Base-by-base conservation (phyloP, 1,284 basidiomycete species). In the Stereum hirsutum region DNA sequence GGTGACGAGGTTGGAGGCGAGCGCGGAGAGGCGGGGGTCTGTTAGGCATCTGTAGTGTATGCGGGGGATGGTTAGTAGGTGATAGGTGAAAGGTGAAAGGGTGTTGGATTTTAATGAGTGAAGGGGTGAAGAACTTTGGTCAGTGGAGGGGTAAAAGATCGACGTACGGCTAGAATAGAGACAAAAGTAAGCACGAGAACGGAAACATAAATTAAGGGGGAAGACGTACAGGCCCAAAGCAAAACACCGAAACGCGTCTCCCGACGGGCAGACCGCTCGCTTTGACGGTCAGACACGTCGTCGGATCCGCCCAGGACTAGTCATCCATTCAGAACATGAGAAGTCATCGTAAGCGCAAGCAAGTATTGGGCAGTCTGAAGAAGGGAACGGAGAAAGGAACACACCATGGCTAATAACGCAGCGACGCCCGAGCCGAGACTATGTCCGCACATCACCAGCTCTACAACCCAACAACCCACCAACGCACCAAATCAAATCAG, bases 351-450 rank as follows among this genome's bases (percentile, higher is more conserved):
- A 38, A 35, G 19, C 33, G 17, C 8, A 17, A 32, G 28, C 34
- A 42, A 20, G 33, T 36, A 21, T 15, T 24, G 30, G 15, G 35
- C 31, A 34, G 15, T 14, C 15, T n/a, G 6, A 6, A 35, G 3
- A 11, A 2, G 12, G 17, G 23, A 6, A 12, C 8, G 30, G 6
- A 25, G 19, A 21, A 24, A 8, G 27, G 23, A 2, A 63, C 74
- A 54, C 51, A 82, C 81, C 59, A 91, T 61, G 28, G 79, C 85
- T n/a, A 90, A 64, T 10, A 90, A 64, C 1, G 78, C 72, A 8
- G 84, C 85, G 0, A 93, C 86, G 0, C 89, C 91, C 5, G 90
- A 90, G 7, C 92, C 91, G 2, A 95, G 70, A 56, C 87, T 90
- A 58, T 95, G 92, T 1, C 92, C 92, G 50, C 81, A 85, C 35